These are phyloP conservation scores for Gryganskiella cystojenkinii DNA, from an alignment of 192 early-diverging fungal genomes.

Conservation along the genomic window DNA sequence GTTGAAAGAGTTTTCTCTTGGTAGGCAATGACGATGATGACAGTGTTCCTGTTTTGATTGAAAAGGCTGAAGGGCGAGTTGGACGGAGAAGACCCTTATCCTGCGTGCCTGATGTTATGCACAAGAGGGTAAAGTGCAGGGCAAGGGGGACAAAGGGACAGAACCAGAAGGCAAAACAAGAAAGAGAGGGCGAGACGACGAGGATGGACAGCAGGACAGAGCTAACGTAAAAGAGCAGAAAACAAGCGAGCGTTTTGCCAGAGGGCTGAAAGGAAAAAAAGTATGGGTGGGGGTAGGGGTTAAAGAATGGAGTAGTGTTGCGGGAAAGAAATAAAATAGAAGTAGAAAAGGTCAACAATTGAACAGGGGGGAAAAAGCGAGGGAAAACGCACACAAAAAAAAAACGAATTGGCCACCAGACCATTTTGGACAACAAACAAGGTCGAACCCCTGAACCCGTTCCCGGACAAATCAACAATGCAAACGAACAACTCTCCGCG, in stretches of 20 bases:
- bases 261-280: not conserved
- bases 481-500: too few species aligned
- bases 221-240: too few species aligned
- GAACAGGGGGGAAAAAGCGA: not conserved
- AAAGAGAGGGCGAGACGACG: conserved; percentile 12
- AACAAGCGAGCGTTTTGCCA: too few species aligned
- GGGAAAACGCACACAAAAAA: not conserved
- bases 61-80: not conserved
- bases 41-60: conserved; percentile 3
- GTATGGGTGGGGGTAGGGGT: not conserved
- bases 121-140: too few species aligned
- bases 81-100: too few species aligned
- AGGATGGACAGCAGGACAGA: too few species aligned
- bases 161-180: not conserved
- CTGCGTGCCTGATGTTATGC: too few species aligned
- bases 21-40: not conserved
- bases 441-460: not conserved
- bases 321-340: not conserved
- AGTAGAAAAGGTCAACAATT: not conserved
- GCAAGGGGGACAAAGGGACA: not conserved
- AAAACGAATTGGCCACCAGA: not conserved
- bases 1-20: not conserved
- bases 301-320: not conserved
- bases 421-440: not conserved
- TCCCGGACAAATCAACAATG: too few species aligned